Percentiles rank a stretch among this genome's conserved stretches.
These are phyloP conservation scores for Striga asiatica DNA, from an alignment of 257 asterid genomes.

Conservation along the genomic window DNA sequence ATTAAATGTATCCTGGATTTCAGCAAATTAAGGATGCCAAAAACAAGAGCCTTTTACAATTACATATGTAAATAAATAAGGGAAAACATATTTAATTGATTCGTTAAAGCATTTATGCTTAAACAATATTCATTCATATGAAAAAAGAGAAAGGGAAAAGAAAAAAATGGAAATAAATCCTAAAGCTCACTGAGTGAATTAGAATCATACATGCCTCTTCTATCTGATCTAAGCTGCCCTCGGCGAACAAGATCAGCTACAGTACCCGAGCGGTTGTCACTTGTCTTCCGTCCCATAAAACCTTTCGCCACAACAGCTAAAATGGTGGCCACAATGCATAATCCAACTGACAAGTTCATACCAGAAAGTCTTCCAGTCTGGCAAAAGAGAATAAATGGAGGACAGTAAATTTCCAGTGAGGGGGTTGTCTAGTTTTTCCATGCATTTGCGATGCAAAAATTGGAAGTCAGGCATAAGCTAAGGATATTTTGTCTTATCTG, in stretches of 20 bases:
- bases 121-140: no score
- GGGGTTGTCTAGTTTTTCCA: neutral
- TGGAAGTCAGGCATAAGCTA: neutral
- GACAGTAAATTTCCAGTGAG: conserved; percentile 3
- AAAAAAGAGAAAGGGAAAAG: neutral
- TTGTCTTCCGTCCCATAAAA: conserved; percentile 37
- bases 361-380: conserved; percentile 50
- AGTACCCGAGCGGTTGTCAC: conserved; percentile 52
- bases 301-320: conserved; percentile 41
- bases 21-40: conserved; percentile 14
- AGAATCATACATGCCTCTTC: conserved; percentile 99
- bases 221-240: conserved; percentile 92
- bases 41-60: neutral
- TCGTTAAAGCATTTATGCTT: no score
- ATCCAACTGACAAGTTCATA: conserved; percentile 40
- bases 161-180: neutral
- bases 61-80: no score
- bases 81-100: no score
- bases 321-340: conserved; percentile 49
- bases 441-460: neutral
- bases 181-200: conserved; percentile 17
- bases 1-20: no score
- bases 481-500: neutral
- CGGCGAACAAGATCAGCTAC: conserved; percentile 96
- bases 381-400: conserved; percentile 15